Percentiles rank a stretch among this genome's conserved stretches.
These are phyloP conservation scores for Mortierella sp. DNA, from an alignment of 371 early-diverging fungal species.

Conservation along the genomic window DNA sequence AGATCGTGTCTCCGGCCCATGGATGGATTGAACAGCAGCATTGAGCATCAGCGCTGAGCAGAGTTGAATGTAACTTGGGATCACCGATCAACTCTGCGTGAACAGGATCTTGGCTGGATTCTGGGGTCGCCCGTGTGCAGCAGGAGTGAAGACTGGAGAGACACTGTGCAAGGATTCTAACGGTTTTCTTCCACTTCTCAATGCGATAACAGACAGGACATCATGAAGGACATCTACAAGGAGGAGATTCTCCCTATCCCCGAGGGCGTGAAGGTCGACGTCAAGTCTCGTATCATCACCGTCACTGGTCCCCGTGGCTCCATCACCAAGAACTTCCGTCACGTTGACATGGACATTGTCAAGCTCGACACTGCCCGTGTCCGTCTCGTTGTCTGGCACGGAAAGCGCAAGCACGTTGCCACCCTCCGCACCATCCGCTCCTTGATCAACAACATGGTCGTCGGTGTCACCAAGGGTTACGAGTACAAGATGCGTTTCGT, in stretches of 20 bases:
- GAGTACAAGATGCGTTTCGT: constrained; percentile 99
- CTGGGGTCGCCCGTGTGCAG: too few relatives aligned
- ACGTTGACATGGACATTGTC: constrained; percentile 93
- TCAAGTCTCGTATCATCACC: constrained; percentile 83
- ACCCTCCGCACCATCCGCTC: constrained; percentile 98
- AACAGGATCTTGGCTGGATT: too few relatives aligned
- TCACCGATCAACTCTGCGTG: too few relatives aligned
- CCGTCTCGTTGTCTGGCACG: constrained; percentile 96
- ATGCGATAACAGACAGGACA: constrained; percentile 27
- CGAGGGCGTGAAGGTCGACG: constrained; percentile 70
- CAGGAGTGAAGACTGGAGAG: too few relatives aligned
- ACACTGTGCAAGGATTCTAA: too few relatives aligned
- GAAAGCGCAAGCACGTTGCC: constrained; percentile 97
- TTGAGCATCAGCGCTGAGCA: too few relatives aligned
- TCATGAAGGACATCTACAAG: constrained; percentile 90
- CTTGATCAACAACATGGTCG: constrained; percentile 98
- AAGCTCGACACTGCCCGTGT: constrained; percentile 78
- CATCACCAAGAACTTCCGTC: constrained; percentile 93
- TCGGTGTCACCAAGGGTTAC: constrained; percentile 99
- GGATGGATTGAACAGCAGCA: too few relatives aligned
- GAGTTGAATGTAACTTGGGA: too few relatives aligned
- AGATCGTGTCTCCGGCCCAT: too few relatives aligned
- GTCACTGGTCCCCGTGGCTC: constrained; percentile 93
- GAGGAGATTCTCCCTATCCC: constrained; percentile 86
- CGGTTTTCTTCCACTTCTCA: too few relatives aligned